Evolutionary conservation across 257 asterid species (phyloP), one percentile per base, ranked within the genome.

Genomic region (Scutellaria barbata): DNA sequence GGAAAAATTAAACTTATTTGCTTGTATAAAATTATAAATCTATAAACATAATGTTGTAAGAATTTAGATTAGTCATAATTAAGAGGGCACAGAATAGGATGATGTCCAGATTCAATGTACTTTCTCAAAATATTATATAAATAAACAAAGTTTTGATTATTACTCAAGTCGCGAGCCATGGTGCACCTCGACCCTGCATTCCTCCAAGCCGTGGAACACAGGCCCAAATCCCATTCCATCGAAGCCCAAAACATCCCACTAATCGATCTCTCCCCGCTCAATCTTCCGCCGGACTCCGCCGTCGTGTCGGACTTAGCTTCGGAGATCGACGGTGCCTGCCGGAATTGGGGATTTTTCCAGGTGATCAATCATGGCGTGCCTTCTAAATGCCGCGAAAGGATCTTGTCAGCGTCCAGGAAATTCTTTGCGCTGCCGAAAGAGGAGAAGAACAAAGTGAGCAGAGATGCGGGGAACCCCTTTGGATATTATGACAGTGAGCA

Each of bases 321-420:
- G 25, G 76, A 71, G 47, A 75, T 81, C 17, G 77, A 81, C 33
- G 17, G 33, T 40, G 85, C 85, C 8, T 81, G 83, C 66, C 47
- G 67, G 42, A 68, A 78, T 12, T 78, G 83, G 85, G 85, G 85
- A 11, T 81, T 81, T 42, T 81, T 81, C 74, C 85, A 81, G 78
- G 85, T 78, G 74, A 78, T 71, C 71, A 81, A 77, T 60, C 85
- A 81, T 1, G 83, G 85, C 12, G 83, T 78, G 53, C 83, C 81
- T 40, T 14, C 64, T 4, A 22, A 55, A 5, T 8, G 63, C 66
- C 86, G 84, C 10, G 41, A 46, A 11, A 76, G 11, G 46, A 52
- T 81, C 18, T 79, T 69, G 8, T 66, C 65, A 3, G 82, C 80
- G 18, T 47, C 82, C 18, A 61, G 79, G 60, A 65, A 73, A 7